phyloP scores from a whole-genome alignment of 768 basidiomycete genomes.

The Auricularia sp. region DNA sequence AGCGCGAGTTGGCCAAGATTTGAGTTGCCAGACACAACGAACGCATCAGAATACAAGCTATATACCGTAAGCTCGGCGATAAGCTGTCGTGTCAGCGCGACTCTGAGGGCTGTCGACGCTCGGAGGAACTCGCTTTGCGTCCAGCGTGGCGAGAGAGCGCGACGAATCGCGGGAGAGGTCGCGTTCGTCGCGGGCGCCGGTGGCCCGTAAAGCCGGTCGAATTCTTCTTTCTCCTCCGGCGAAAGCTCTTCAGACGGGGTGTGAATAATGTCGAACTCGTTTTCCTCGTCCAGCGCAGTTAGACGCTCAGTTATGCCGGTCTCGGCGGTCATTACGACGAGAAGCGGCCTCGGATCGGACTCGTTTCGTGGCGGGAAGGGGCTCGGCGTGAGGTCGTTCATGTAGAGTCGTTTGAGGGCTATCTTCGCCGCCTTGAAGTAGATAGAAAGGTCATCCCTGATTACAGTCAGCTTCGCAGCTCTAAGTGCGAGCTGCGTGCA shows the following conservation, averaged over 20 bases:
- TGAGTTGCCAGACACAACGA: neutral
- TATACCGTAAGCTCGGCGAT: neutral
- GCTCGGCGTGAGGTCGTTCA: neutral
- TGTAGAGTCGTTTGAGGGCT: neutral
- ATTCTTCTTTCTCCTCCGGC: neutral
- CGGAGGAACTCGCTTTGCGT: neutral
- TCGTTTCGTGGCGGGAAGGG: neutral
- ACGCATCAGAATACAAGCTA: neutral
- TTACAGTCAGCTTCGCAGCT: neutral
- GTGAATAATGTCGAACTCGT: neutral
- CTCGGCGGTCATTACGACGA: neutral
- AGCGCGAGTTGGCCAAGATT: neutral
- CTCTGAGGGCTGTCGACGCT: neutral
- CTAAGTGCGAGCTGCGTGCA: too few relatives aligned
- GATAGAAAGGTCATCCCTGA: neutral
- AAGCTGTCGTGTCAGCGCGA: neutral
- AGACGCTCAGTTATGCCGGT: neutral
- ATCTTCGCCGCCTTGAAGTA: neutral
- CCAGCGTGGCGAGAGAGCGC: neutral
- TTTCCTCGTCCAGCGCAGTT: neutral
- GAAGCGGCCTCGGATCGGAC: neutral
- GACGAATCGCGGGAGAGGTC: neutral
- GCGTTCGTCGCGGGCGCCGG: neutral
- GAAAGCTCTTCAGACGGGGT: neutral
- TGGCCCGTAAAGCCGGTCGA: neutral